Conservation (phyloP, 1,139 yeast genomes). For the Arxiozyma bovina region DNA sequence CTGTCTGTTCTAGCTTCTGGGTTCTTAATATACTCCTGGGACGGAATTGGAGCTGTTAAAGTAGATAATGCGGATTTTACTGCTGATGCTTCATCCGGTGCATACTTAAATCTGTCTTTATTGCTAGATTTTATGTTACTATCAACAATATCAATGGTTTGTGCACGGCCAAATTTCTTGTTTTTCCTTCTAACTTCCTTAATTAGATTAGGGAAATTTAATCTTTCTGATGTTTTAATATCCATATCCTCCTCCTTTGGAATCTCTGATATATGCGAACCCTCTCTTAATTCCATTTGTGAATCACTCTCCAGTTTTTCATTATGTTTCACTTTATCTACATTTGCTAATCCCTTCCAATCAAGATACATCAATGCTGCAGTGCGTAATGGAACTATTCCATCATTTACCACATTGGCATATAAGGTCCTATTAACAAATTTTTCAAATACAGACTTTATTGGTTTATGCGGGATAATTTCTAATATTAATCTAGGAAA, state of each 20-base stretch:
- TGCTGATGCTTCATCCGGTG: slow-evolving; percentile 50
- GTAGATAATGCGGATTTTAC: slow-evolving; percentile 49
- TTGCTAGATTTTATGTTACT: slow-evolving; percentile 3
- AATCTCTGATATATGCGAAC: slow-evolving; percentile 25
- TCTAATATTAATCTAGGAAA: slow-evolving; percentile 41
- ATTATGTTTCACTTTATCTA: slow-evolving; percentile 34
- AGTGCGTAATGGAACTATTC: slow-evolving; percentile 54
- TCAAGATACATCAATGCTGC: slow-evolving; percentile 45
- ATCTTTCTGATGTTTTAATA: slow-evolving; percentile 21
- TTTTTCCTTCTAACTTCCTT: slow-evolving; percentile 14
- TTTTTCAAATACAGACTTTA: slow-evolving; percentile 40
- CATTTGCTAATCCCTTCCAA: slow-evolving; percentile 53
- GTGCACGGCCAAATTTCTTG: slow-evolving; percentile 30
- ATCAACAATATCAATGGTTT: slow-evolving; percentile 17
- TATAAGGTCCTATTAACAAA: slow-evolving; percentile 47
- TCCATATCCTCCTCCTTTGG: slow-evolving; percentile 29
- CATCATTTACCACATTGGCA: slow-evolving; percentile 52
- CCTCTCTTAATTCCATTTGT: background rate
- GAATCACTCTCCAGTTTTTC: slow-evolving; percentile 7
- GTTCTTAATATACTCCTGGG: slow-evolving; percentile 52
- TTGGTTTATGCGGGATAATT: slow-evolving; percentile 42
- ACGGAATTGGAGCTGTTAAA: slow-evolving; percentile 78
- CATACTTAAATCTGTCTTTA: slow-evolving; percentile 25
- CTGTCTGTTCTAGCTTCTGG: slow-evolving; percentile 48
- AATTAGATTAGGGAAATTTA: slow-evolving; percentile 22